Percentiles rank a stretch among this genome's conserved stretches.
These are phyloP conservation scores for Solanum hybrid DNA, from an alignment of 305 asterid species.

Conservation along the genomic window DNA sequence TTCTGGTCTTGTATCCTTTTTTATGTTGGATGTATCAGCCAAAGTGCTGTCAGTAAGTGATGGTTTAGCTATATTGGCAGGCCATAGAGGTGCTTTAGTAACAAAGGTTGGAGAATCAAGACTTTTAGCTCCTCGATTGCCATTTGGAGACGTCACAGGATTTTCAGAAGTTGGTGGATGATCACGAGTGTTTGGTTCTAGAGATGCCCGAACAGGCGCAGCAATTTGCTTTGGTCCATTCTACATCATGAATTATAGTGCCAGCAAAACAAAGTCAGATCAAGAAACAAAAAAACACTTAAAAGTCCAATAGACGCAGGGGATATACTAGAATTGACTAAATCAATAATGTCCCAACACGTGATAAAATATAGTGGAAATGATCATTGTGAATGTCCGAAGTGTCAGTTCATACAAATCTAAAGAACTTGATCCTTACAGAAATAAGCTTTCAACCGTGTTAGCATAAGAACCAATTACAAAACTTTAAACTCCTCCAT, in stretches of 20 bases:
- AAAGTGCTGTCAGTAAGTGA: constrained; percentile 16
- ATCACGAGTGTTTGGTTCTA: constrained; percentile 15
- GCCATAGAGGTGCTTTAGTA: constrained; percentile 13
- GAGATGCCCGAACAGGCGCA: constrained; percentile 16
- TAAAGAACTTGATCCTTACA: not conserved
- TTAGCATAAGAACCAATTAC: not conserved
- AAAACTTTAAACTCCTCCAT: not conserved
- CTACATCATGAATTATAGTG: constrained; percentile 23
- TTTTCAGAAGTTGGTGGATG: constrained; percentile 17
- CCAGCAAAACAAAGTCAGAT: not conserved
- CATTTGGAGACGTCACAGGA: constrained; percentile 21
- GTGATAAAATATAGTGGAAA: not conserved
- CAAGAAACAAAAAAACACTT: not conserved
- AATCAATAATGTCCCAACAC: not conserved
- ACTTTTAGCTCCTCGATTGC: constrained; percentile 12
- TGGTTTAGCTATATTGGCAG: constrained; percentile 12
- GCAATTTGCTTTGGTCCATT: constrained; percentile 70
- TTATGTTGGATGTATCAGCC: constrained; percentile 8
- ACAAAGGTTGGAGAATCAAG: constrained; percentile 22
- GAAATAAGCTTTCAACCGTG: not conserved
- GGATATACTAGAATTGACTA: not conserved
- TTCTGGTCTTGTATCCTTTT: constrained; percentile 21
- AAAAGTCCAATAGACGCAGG: not conserved
- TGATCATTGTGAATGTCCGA: not conserved
- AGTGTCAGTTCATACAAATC: not conserved